Base-by-base conservation (phyloP, 176 grass and related monocot species). In the Pharus latifolius region DNA sequence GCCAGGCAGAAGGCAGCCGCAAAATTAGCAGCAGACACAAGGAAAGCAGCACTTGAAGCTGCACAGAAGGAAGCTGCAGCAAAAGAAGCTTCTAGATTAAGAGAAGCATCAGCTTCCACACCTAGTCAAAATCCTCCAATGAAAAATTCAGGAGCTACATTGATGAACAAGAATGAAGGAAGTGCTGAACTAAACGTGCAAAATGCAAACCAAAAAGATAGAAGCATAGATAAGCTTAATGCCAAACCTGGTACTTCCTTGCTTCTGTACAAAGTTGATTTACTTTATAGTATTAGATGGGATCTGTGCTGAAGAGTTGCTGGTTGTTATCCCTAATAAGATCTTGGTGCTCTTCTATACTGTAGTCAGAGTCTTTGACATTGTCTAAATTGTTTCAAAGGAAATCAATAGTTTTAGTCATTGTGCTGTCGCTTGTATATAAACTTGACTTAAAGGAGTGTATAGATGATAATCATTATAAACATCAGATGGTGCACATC, bases 1-100 rank as follows among this genome's bases (percentile, higher is more conserved):
- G 86, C 78, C 44, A 88, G 79, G 73, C 81, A 91, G 48, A 93
- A 82, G 67, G 75, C 78, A 78, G 67, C 69, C 76, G 82, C 89
- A 72, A 88, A 86, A 68, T 76, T 88, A 90, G 90, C 81, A 83
- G 86, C 80, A 78, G 87, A 83, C 83, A 71, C 80, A 65, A 84
- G 78, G 26, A 87, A 77, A 75, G 49, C 46, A 76, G 74, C 81
- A 68, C 63, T 72, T 61, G 89, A 92, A 63, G 83, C 89, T 60
- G 83, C 84, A 70, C 78, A 75, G 74, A 91, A 85, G 78, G 82
- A 82, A 86, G 89, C 79, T 60, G 63, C 63, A 66, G 88, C 89
- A 80, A 89, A 78, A 41, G 87, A 96, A 82, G 78, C 81, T 70
- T 84, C 80, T 49, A 82, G 78, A 70, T 75, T 49, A 49, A 80